A percentile compares a stretch with the other conserved stretches of the same genome.
Conservation (phyloP, 108 stramenopile species). For the Fistulifera solaris region DNA sequence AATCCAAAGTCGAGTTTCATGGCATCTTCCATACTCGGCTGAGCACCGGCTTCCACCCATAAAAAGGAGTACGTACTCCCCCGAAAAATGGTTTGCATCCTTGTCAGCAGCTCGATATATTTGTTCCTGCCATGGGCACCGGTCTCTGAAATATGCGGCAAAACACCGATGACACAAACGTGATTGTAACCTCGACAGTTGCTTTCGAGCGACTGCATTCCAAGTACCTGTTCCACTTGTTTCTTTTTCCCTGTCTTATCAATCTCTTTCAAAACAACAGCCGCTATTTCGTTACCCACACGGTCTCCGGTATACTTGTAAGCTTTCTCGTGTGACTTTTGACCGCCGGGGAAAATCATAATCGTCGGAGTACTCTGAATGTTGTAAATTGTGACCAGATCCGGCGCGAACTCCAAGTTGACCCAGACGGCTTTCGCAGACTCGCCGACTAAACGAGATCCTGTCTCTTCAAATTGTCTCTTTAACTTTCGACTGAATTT, state of each 20-base stretch:
- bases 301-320: constrained; percentile 21
- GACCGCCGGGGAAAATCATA: constrained; percentile 27
- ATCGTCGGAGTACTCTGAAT: constrained; percentile 29
- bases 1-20: constrained; percentile 33
- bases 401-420: constrained; percentile 19
- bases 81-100: constrained; percentile 11
- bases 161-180: constrained; percentile 27
- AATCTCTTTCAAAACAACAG: constrained; percentile 12
- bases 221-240: constrained; percentile 18
- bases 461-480: constrained; percentile 14
- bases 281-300: constrained; percentile 8
- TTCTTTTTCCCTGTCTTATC: constrained; percentile 19
- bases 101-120: constrained; percentile 13
- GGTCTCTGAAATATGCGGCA: constrained; percentile 30
- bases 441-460: constrained; percentile 8
- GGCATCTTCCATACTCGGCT: constrained; percentile 22
- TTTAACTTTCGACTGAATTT: constrained; percentile 25
- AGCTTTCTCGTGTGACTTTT: constrained; percentile 12
- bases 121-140: constrained; percentile 25
- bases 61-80: constrained; percentile 16
- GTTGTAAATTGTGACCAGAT: constrained; percentile 10
- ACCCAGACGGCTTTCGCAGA: constrained; percentile 7
- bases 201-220: constrained; percentile 3
- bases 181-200: constrained; percentile 21
- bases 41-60: constrained; percentile 30